A percentile compares a stretch with the other conserved stretches of the same genome.
phyloP scores from a whole-genome alignment of 768 basidiomycete species.

The Agrocybe praecox region DNA sequence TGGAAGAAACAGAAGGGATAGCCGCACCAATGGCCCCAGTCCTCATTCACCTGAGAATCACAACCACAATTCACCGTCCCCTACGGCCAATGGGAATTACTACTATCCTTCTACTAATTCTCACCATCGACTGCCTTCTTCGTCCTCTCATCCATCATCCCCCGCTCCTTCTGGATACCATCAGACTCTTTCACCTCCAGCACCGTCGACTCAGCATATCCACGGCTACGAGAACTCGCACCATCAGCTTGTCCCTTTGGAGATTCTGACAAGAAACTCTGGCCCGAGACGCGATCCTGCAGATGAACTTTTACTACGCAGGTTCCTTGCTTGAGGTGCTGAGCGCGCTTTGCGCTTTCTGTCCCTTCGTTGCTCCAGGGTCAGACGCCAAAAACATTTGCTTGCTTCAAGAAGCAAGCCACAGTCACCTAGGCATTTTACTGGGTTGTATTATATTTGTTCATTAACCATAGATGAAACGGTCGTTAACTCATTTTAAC shows the following conservation, averaged over 20 bases:
- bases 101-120: conserved; percentile 15
- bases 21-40: conserved; percentile 40
- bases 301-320: conserved; percentile 65
- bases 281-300: conserved; percentile 60
- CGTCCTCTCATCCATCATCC: conserved; percentile 22
- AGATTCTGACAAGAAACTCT: conserved; percentile 58
- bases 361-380: too few relatives aligned
- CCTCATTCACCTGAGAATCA: conserved; percentile 30
- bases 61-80: conserved; percentile 22
- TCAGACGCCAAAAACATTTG: too few relatives aligned
- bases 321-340: conserved; percentile 49
- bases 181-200: conserved; percentile 35
- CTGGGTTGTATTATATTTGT: too few relatives aligned
- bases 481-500: too few relatives aligned
- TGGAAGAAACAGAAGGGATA: conserved; percentile 59
- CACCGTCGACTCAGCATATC: conserved; percentile 35
- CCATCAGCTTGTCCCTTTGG: conserved; percentile 59
- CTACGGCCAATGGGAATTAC: conserved; percentile 23
- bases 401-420: too few relatives aligned
- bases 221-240: conserved; percentile 24
- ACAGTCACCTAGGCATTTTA: too few relatives aligned
- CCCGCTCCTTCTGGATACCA: conserved; percentile 31
- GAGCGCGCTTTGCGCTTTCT: too few relatives aligned
- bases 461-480: too few relatives aligned
- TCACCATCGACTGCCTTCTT: conserved; percentile 24